Base-by-base conservation (phyloP, 2,329 filamentous ascomycete species). In the Pochonia chlamydosporia region DNA sequence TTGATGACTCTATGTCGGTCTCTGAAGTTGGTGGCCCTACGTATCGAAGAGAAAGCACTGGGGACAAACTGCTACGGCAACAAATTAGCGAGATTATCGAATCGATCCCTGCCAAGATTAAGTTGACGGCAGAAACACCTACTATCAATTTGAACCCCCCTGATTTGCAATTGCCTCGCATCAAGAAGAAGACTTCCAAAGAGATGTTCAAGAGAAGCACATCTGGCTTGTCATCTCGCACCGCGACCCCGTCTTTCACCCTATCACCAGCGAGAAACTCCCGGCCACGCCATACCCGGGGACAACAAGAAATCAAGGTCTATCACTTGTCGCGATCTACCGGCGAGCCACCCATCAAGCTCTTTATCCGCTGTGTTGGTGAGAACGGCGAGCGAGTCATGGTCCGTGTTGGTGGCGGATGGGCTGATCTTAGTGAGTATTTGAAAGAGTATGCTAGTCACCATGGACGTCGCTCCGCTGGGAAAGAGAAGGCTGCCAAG, bases 361-460 rank as follows among this genome's bases (percentile, higher is more conserved):
- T 99, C 5, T 95, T 95, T 59, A 91, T 99, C 44, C 86, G 93
- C 14, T 84, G 90, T 2, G 91, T 99, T 3, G 93, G 93, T 43
- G 90, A 96, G 63, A 78, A 82, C 48, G 89, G 88, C 14, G 90
- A 97, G 65, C 83, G 93, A 44, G 90, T 97, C 51, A 97, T 99
- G 93, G 93, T 99, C 7, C 87, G 93, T 30, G 92, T 99, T 11
- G 93, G 93, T 11, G 93, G 93, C 49, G 93, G 93, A n/a, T 99
- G 93, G 93, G 90, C 91, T 13, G 93, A 99, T 65, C 73, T 99
- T 18, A 92, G 87, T 31, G 93, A 97, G 65, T 99, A 96, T 61
- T 75, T 99, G 36, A 86, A 90, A 56, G 89, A 96, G 64, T 99
- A 96, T 59, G 91, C 90, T 7, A 82, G 84, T 49, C 93, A 99